phyloP scores from a whole-genome alignment of 2,329 filamentous ascomycete genomes.

The Leptographium flavum region DNA sequence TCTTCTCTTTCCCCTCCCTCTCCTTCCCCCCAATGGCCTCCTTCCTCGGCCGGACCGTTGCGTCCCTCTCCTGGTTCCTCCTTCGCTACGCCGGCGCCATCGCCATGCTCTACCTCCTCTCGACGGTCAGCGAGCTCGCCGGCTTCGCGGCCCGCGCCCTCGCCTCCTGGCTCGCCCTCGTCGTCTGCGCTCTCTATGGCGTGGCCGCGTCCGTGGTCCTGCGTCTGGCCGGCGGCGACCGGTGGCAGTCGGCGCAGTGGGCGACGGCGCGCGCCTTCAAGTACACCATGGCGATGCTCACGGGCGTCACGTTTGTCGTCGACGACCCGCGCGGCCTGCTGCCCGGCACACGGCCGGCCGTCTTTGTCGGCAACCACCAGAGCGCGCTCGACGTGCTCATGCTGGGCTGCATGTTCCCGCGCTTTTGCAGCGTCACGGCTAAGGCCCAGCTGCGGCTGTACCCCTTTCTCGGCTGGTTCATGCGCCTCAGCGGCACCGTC shows the following conservation, averaged over 20 bases:
- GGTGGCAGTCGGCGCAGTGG: slow-evolving; percentile 67
- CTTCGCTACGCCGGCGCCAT: slow-evolving; percentile 36
- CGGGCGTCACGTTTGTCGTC: slow-evolving; percentile 66
- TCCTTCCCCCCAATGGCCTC: background rate
- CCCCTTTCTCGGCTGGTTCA: slow-evolving; percentile 92
- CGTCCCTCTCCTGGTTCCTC: slow-evolving; percentile 30
- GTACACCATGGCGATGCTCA: slow-evolving; percentile 57
- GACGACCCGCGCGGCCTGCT: slow-evolving; percentile 53
- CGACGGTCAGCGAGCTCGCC: slow-evolving; percentile 40
- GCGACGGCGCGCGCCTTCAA: slow-evolving; percentile 67
- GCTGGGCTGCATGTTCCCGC: slow-evolving; percentile 78
- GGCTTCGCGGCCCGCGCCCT: slow-evolving; percentile 57
- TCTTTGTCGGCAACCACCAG: slow-evolving; percentile 93
- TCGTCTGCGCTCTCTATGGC: slow-evolving; percentile 54
- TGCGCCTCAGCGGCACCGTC: slow-evolving; percentile 71
- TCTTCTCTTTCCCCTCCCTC: background rate
- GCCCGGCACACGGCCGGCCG: slow-evolving; percentile 55
- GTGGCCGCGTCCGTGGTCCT: slow-evolving; percentile 60
- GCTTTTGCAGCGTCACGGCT: slow-evolving; percentile 83
- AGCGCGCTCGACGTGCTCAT: slow-evolving; percentile 89
- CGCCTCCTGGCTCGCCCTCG: slow-evolving; percentile 48
- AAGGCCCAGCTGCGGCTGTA: slow-evolving; percentile 69
- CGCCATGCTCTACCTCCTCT: slow-evolving; percentile 46
- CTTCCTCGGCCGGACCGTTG: background rate
- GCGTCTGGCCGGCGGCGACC: slow-evolving; percentile 50